Evolutionary conservation across 2,329 filamentous ascomycete species (phyloP), one percentile per base, ranked within the genome.

Genomic region (Ophiosphaerella narmari): DNA sequence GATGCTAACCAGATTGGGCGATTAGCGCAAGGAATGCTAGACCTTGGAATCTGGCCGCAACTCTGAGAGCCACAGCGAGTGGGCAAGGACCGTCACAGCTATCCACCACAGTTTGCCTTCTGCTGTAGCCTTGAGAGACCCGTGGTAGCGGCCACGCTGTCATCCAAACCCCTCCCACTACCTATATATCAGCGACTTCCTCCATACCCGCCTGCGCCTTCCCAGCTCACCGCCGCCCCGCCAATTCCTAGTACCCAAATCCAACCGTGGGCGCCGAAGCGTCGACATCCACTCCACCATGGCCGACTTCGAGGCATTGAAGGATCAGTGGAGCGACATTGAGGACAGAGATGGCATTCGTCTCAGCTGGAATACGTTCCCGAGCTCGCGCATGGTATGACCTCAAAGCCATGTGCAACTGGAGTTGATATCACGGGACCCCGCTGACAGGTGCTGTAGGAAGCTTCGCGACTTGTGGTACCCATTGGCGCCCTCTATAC

Each of bases 291-390:
- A 29, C 26, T 41, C 55, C 68, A 79, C 57, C 56, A 96, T 96
- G 91, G 92, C 65, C 41, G 67, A 96, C 74, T 96, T 91, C 81
- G 92, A 97, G 75, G 83, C 86, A 63, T 79, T 96, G 63, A 97
- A 97, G 79, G 92, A 97, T 77, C 89, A 93, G 79, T 97, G 92
- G 92, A 91, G 88, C 69, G 91, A 97, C 74, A 87, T 96, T 51
- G 94, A 99, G 80, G 94, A 99, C 71, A 87, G 90, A 64, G 94
- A 99, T 85, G 94, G 94, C 54, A 86, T 97, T 69, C 87, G 94
- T 57, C 82, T 99, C 61, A 97, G 93, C 77, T 99, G 94, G 94
- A 99, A 99, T 74, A 95, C 95, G 54, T 96, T 99, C 70, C 94
- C 94, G 42, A 97, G 92, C 80, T 93, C 93, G 70, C 91, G 94